Percentiles rank a stretch among this genome's conserved stretches.
phyloP scores from a whole-genome alignment of 768 basidiomycete species.

The Coprinopsis marcescibilis region DNA sequence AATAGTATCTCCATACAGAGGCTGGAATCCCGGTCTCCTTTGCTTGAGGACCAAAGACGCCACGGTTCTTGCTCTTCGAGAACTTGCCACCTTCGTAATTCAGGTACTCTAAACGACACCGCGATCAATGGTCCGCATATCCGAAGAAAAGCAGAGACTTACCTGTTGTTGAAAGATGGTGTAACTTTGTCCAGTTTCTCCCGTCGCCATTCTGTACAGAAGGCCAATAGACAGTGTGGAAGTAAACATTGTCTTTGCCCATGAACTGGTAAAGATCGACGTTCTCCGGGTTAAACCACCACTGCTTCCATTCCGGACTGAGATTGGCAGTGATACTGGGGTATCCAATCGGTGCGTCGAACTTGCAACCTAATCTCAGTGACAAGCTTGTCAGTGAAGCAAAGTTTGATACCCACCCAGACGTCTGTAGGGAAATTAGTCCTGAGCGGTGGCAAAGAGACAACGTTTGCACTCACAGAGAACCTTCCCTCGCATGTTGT shows the following conservation, averaged over 20 bases:
- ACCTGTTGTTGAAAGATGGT: slow-evolving; percentile 96
- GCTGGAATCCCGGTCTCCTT: slow-evolving; percentile 90
- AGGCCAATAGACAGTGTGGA: slow-evolving; percentile 96
- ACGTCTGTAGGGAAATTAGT: slow-evolving; percentile 54
- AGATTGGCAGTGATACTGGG: slow-evolving; percentile 95
- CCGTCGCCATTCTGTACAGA: slow-evolving; percentile 86
- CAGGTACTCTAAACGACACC: slow-evolving; percentile 65
- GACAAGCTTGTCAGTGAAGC: not conserved
- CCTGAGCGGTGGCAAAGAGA: slow-evolving; percentile 1
- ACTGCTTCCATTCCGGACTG: slow-evolving; percentile 89
- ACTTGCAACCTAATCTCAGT: slow-evolving; percentile 42
- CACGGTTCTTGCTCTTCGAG: slow-evolving; percentile 94
- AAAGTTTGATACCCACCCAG: slow-evolving; percentile 58
- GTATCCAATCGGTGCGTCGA: slow-evolving; percentile 96
- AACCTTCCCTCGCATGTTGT: slow-evolving; percentile 91
- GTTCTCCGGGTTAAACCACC: slow-evolving; percentile 93
- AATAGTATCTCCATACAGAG: slow-evolving; percentile 96
- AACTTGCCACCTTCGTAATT: slow-evolving; percentile 99
- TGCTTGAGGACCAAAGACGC: slow-evolving; percentile 94
- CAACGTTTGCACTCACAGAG: slow-evolving; percentile 60
- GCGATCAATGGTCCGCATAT: slow-evolving; percentile 3
- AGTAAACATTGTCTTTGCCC: slow-evolving; percentile 99
- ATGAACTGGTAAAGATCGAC: slow-evolving; percentile 97
- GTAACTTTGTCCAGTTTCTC: slow-evolving; percentile 87
- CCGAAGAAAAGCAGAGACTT: slow-evolving; percentile 16